These are phyloP conservation scores for Cerrena zonata DNA, from an alignment of 1,284 basidiomycete genomes.

Conservation along the genomic window DNA sequence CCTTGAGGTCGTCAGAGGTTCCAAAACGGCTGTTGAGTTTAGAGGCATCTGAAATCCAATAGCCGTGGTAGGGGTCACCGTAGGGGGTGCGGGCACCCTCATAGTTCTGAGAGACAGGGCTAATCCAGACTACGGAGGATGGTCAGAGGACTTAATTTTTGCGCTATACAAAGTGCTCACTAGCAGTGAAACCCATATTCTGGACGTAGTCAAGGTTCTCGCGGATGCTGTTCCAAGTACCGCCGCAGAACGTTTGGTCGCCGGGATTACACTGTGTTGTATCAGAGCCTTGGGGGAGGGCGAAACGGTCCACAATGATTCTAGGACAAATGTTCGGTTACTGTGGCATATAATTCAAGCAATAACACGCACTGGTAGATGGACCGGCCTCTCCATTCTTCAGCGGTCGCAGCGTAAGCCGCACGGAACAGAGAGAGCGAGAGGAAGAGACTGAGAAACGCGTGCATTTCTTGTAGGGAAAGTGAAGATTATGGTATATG, in stretches of 20 bases:
- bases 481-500: slow-evolving; percentile 1
- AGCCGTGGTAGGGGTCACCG: slow-evolving; percentile 67
- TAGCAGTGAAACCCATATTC: slow-evolving; percentile 71
- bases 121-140: slow-evolving; percentile 51
- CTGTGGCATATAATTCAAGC: neutral
- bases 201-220: slow-evolving; percentile 78
- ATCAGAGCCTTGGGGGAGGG: slow-evolving; percentile 50
- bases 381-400: slow-evolving; percentile 36
- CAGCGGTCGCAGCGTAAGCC: slow-evolving; percentile 32
- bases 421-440: slow-evolving; percentile 21
- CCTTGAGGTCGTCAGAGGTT: slow-evolving; percentile 64
- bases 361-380: slow-evolving; percentile 34
- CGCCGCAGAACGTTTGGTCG: slow-evolving; percentile 66
- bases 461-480: slow-evolving; percentile 8
- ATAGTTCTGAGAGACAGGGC: slow-evolving; percentile 66
- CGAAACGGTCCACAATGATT: slow-evolving; percentile 73
- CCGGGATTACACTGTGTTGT: slow-evolving; percentile 50
- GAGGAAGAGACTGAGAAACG: slow-evolving; percentile 15
- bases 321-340: slow-evolving; percentile 27
- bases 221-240: slow-evolving; percentile 72
- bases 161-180: slow-evolving; percentile 34
- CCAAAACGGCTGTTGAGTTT: slow-evolving; percentile 70
- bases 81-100: slow-evolving; percentile 63
- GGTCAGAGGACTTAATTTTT: slow-evolving; percentile 5
- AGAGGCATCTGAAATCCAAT: slow-evolving; percentile 61